A percentile compares a stretch with the other conserved stretches of the same genome.
Evolutionary conservation across 345 rosid species (phyloP).

Genomic region (Trapa bicornis): DNA sequence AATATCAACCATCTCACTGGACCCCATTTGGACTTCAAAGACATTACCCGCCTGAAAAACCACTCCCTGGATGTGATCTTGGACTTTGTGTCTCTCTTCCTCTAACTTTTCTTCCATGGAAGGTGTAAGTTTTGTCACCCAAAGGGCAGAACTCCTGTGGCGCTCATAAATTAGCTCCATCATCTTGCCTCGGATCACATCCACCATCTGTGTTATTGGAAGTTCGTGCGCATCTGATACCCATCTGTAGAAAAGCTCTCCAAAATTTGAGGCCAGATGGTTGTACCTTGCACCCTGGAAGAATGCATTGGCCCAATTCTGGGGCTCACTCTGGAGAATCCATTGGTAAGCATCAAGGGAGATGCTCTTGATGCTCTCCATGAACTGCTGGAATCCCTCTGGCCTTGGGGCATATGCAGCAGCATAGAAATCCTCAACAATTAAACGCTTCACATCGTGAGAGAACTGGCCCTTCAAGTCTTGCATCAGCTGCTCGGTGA

Average conservation of each 20-base stretch:
- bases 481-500: conserved; percentile 56
- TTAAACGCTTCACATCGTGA: conserved; percentile 68
- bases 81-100: conserved; percentile 41
- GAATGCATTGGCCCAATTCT: conserved; percentile 83
- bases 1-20: conserved; percentile 55
- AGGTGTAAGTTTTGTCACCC: conserved; percentile 62
- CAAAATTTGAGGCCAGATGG: conserved; percentile 71
- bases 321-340: conserved; percentile 73
- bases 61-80: conserved; percentile 40
- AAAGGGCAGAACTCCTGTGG: conserved; percentile 35
- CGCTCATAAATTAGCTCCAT: conserved; percentile 52
- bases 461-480: conserved; percentile 88
- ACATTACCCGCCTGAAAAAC: conserved; percentile 43
- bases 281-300: conserved; percentile 77
- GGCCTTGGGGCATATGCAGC: conserved; percentile 62
- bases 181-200: conserved; percentile 58
- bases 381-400: conserved; percentile 45
- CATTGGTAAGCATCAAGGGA: conserved; percentile 73
- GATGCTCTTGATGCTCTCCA: conserved; percentile 65
- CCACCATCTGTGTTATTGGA: conserved; percentile 92
- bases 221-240: conserved; percentile 69
- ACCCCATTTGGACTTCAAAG: conserved; percentile 78
- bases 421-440: conserved; percentile 62
- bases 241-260: conserved; percentile 74
- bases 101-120: conserved; percentile 69